phyloP scores from a whole-genome alignment of 495 filamentous ascomycete genomes.

The Aspergillus heteromorphus region DNA sequence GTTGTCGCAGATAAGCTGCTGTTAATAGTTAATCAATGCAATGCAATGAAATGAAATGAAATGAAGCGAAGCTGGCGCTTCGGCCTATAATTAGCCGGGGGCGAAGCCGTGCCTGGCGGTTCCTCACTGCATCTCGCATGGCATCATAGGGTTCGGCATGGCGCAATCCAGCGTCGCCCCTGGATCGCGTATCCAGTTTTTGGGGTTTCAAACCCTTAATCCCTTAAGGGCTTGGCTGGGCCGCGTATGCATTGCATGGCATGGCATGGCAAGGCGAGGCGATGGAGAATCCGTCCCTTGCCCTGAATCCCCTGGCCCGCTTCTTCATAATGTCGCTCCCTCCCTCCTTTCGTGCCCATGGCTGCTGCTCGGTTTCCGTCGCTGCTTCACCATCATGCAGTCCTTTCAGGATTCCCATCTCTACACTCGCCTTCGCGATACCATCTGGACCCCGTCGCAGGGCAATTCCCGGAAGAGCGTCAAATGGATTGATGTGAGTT shows the following conservation, averaged over 20 bases:
- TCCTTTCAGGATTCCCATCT: conserved; percentile 22
- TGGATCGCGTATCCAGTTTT: neutral
- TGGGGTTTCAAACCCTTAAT: neutral
- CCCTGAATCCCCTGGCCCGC: neutral
- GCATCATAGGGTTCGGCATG: conserved; percentile 1
- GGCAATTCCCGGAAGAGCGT: conserved; percentile 50
- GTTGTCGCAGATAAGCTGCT: neutral
- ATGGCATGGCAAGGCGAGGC: too few relatives aligned
- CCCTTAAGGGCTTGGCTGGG: neutral
- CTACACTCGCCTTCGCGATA: conserved; percentile 29
- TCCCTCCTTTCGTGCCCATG: too few relatives aligned
- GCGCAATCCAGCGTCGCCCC: neutral
- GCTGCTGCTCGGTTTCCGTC: neutral
- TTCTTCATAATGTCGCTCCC: neutral
- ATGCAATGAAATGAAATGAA: neutral
- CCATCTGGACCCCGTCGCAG: conserved; percentile 30
- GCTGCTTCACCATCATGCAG: conserved; percentile 15
- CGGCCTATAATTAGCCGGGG: neutral
- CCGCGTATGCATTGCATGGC: neutral
- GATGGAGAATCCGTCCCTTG: too few relatives aligned
- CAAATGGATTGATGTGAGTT: conserved; percentile 65
- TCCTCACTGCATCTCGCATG: neutral
- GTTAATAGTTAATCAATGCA: neutral
- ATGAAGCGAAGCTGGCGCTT: neutral
- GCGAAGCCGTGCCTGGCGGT: neutral